These are phyloP conservation scores for Eutrema japonicum DNA, from an alignment of 345 rosid species.

Conservation along the genomic window DNA sequence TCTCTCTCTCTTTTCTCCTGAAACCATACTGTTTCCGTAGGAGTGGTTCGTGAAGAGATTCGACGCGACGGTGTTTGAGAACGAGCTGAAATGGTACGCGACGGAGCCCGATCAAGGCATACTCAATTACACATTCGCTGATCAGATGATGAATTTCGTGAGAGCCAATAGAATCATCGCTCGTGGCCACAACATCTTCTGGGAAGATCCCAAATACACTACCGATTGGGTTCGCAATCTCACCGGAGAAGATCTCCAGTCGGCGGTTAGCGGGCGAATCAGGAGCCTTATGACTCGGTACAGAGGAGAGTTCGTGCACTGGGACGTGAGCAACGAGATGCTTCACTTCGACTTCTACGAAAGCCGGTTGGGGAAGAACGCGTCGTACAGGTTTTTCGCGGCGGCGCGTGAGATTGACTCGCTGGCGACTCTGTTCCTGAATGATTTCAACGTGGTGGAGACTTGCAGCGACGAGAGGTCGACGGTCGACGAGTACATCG, in stretches of 20 bases:
- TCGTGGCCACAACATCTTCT: constrained; percentile 91
- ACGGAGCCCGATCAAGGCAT: constrained; percentile 77
- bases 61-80: constrained; percentile 84
- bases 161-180: constrained; percentile 58
- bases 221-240: constrained; percentile 70
- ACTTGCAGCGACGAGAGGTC: constrained; percentile 71
- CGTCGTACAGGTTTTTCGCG: constrained; percentile 61
- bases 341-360: constrained; percentile 87
- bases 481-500: constrained; percentile 64
- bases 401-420: constrained; percentile 69
- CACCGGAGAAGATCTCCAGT: constrained; percentile 48
- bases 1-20: not conserved
- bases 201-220: constrained; percentile 83
- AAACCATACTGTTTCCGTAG: constrained; percentile 37
- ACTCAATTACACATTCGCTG: constrained; percentile 64
- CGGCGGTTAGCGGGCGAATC: constrained; percentile 62
- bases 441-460: constrained; percentile 86
- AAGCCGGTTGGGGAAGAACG: constrained; percentile 61
- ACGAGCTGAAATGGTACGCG: constrained; percentile 91
- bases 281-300: constrained; percentile 76
- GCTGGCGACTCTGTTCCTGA: constrained; percentile 70
- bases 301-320: constrained; percentile 74
- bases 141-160: constrained; percentile 65
- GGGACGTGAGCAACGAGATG: constrained; percentile 95
- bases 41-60: constrained; percentile 82